Percentiles rank a stretch among this genome's conserved stretches.
These are phyloP conservation scores for Dicorynia guianensis DNA, from an alignment of 306 rosid species.

Conservation along the genomic window DNA sequence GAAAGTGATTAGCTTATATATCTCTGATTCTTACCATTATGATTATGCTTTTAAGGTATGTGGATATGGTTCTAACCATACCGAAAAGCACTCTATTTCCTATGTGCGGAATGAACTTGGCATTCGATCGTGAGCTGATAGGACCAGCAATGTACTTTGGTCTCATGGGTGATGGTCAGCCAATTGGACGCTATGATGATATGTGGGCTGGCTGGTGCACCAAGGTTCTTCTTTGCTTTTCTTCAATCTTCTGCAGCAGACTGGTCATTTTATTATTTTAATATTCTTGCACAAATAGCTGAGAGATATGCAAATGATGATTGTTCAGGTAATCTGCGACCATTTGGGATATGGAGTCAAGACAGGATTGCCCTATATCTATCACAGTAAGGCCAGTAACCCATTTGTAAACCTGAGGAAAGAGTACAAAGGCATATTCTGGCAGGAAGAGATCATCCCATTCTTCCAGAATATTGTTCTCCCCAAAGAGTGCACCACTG, in stretches of 20 bases:
- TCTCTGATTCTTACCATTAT: constrained; percentile 28
- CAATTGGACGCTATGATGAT: constrained; percentile 34
- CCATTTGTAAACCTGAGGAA: constrained; percentile 80
- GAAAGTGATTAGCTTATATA: not conserved
- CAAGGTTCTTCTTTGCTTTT: constrained; percentile 22
- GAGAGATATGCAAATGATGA: constrained; percentile 14
- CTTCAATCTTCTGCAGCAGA: not conserved
- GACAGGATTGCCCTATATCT: constrained; percentile 32
- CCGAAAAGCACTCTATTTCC: constrained; percentile 55
- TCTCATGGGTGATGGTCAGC: constrained; percentile 37
- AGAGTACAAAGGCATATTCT: constrained; percentile 74
- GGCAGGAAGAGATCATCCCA: constrained; percentile 84
- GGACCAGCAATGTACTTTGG: constrained; percentile 37
- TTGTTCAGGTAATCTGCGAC: constrained; percentile 37
- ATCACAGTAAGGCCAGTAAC: constrained; percentile 43
- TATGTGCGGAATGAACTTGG: constrained; percentile 38
- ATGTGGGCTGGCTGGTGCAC: constrained; percentile 34
- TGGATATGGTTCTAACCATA: constrained; percentile 54
- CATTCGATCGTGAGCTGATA: constrained; percentile 22
- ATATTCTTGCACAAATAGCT: constrained; percentile 25
- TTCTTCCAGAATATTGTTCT: constrained; percentile 64
- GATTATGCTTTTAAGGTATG: constrained; percentile 47
- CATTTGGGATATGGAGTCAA: constrained; percentile 33
- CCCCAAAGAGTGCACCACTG: constrained; percentile 82
- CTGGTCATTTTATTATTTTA: not conserved